Conservation (phyloP, 2,329 filamentous ascomycete species). For the Teratosphaeria gauchensis region DNA sequence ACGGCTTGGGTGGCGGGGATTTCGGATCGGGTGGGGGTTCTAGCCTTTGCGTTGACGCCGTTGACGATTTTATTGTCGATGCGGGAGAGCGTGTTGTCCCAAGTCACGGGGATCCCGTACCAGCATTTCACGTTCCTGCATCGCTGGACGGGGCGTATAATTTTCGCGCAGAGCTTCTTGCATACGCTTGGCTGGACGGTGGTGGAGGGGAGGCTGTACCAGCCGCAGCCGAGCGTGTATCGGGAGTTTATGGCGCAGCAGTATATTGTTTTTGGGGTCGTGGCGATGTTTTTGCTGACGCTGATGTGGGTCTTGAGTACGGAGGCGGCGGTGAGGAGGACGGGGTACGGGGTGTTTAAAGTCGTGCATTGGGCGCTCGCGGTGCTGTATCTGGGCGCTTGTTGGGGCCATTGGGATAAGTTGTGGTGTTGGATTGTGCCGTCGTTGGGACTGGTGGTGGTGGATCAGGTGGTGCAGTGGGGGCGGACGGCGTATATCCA, state of each 20-base stretch:
- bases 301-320: slow-evolving; percentile 53
- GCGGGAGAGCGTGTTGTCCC: slow-evolving; percentile 59
- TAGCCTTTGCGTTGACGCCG: slow-evolving; percentile 66
- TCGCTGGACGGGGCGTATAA: slow-evolving; percentile 65
- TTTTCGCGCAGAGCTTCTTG: slow-evolving; percentile 56
- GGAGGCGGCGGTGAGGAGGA: slow-evolving; percentile 50
- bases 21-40: slow-evolving; percentile 57
- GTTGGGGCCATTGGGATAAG: slow-evolving; percentile 64
- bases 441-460: slow-evolving; percentile 52
- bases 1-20: slow-evolving; percentile 56
- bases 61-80: slow-evolving; percentile 58
- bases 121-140: slow-evolving; percentile 71
- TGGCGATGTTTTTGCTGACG: slow-evolving; percentile 56
- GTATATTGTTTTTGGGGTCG: slow-evolving; percentile 65
- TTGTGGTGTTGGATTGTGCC: slow-evolving; percentile 61
- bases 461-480: slow-evolving; percentile 51
- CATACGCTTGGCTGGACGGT: slow-evolving; percentile 65
- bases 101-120: slow-evolving; percentile 61
- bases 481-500: slow-evolving; percentile 3
- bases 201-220: slow-evolving; percentile 56
- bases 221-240: slow-evolving; percentile 57
- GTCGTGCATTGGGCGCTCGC: slow-evolving; percentile 63
- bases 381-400: slow-evolving; percentile 63
- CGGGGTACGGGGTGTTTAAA: slow-evolving; percentile 69
- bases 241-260: slow-evolving; percentile 49